Base-by-base conservation (phyloP, 139 green algal genomes). In the Chlamydomonas sphaeroides region DNA sequence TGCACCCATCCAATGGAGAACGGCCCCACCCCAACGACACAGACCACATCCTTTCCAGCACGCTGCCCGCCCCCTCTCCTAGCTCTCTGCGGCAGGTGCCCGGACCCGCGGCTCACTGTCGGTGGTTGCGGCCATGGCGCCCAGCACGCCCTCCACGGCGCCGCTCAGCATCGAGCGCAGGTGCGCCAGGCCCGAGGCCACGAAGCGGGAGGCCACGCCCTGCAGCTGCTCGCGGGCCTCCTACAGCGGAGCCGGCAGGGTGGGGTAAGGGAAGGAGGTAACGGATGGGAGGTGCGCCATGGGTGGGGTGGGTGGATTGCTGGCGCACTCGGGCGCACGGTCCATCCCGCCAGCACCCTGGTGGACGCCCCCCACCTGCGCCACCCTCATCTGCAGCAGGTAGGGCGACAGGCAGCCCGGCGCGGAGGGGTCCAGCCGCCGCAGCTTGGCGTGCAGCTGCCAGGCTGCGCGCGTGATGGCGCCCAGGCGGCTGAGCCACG, bases 331-430 rank as follows among this genome's bases (percentile, higher is more conserved):
- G n/a, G n/a, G n/a, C n/a, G n/a, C n/a, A n/a, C n/a, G n/a, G n/a
- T n/a, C n/a, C n/a, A n/a, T n/a, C n/a, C n/a, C n/a, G n/a, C n/a
- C n/a, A n/a, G n/a, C n/a, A n/a, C n/a, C n/a, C n/a, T n/a, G n/a
- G n/a, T n/a, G n/a, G n/a, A n/a, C n/a, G 11, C 45, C 14, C 14
- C 45, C 45, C 45, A 53, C 45, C 45, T 53, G 45, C 45, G 45
- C 45, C 45, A 84, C 79, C 68, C 80, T 41, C 79, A 89, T 86
- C 66, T 80, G 65, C 45, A 71, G 59, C 61, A 89, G 59, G 79
- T 86, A 74, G 21, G 71, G 59, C 23, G 61, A 80, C 42, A 89
- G 61, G 38, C 42, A 33, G 59, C 62, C 68, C 30, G 39, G 14
- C 15, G 62, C 35, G 11, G 28, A 35, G 25, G 68, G 66, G 45